Evolutionary conservation across 345 rosid genomes (phyloP).

Genomic region (Mercurialis annua): DNA sequence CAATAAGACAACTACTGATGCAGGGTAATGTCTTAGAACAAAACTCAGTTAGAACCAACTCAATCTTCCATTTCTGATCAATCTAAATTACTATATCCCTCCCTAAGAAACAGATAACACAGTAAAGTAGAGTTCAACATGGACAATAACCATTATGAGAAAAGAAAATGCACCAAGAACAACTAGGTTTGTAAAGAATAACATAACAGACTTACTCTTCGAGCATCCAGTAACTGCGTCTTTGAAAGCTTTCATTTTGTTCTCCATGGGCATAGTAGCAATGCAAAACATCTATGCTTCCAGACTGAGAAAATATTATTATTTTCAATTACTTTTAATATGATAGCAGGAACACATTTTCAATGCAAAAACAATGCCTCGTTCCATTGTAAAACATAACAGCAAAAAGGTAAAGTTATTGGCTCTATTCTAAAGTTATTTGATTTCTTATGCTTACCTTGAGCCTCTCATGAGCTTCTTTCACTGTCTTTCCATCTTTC

Average conservation of each 20-base stretch:
- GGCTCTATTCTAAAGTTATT: not conserved
- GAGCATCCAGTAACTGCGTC: constrained; percentile 98
- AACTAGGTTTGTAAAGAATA: constrained; percentile 12
- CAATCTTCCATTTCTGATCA: not conserved
- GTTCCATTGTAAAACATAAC: not conserved
- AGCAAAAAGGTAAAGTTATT: not conserved
- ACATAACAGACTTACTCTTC: constrained; percentile 72
- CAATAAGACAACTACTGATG: not conserved
- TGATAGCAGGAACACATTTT: not conserved
- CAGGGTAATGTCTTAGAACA: too few relatives aligned
- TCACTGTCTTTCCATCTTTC: constrained; percentile 85
- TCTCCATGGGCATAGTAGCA: constrained; percentile 98
- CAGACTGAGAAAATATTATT: constrained; percentile 49
- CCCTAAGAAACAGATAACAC: not conserved
- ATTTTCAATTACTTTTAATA: not conserved
- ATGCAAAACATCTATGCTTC: constrained; percentile 87
- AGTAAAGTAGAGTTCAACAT: not conserved
- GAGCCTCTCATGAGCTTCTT: constrained; percentile 94
- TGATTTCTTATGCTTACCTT: constrained; percentile 48
- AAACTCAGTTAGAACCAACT: not conserved
- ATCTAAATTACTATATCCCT: not conserved
- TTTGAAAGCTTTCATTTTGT: constrained; percentile 79
- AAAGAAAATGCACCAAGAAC: not conserved
- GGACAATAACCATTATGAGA: not conserved
- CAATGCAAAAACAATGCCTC: constrained; percentile 3